Evolutionary conservation across 176 grass and related monocot species (phyloP).

Genomic region (Carex cristatella): DNA sequence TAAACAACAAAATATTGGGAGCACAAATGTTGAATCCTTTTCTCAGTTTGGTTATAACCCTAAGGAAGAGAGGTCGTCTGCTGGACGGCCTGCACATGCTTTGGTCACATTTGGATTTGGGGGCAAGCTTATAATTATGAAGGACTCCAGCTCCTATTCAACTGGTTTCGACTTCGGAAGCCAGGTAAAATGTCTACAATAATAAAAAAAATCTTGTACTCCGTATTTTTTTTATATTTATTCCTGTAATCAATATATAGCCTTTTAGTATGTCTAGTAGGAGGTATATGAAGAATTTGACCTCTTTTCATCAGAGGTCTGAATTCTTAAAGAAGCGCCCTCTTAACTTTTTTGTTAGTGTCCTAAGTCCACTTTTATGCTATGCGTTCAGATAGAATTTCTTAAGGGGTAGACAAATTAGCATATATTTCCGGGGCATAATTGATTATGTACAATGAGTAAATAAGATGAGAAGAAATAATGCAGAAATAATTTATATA

Average conservation of each 20-base stretch:
- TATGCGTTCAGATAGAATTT: not conserved
- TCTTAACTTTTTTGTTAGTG: not conserved
- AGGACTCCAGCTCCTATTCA: constrained; percentile 52
- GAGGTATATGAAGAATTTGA: not conserved
- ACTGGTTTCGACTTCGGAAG: constrained; percentile 48
- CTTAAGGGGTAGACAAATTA: not conserved
- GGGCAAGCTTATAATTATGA: constrained; percentile 76
- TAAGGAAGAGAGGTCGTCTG: constrained; percentile 52
- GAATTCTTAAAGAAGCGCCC: not conserved
- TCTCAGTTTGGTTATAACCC: constrained; percentile 47
- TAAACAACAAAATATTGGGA: constrained; percentile 46
- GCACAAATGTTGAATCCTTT: constrained; percentile 30
- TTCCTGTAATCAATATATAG: not conserved
- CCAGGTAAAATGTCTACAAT: constrained; percentile 36
- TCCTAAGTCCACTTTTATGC: not conserved
- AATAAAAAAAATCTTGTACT: not conserved
- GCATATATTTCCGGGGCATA: constrained; percentile 9
- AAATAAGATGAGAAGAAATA: constrained; percentile 20
- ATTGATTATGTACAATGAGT: not conserved
- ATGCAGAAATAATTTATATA: not conserved
- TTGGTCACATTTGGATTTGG: constrained; percentile 90
- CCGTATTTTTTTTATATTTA: not conserved
- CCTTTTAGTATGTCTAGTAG: not conserved
- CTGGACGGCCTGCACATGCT: constrained; percentile 72
- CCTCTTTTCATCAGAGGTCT: not conserved